Evolutionary conservation across 2,329 filamentous ascomycete species (phyloP).

Genomic region (Chaetomium sp.): DNA sequence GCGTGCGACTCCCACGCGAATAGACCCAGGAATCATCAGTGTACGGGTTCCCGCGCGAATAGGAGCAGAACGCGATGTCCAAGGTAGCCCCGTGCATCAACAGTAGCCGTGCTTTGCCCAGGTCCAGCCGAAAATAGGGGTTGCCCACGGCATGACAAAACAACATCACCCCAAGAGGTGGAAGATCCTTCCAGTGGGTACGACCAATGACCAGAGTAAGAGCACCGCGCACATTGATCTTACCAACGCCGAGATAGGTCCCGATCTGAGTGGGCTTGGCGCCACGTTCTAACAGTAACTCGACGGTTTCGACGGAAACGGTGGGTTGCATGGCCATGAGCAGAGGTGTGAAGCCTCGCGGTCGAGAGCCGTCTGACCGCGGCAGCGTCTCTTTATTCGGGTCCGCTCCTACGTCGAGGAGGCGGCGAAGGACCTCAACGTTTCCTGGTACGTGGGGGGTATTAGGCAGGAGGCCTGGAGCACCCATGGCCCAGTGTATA

Average conservation of each 20-base stretch:
- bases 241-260: background rate
- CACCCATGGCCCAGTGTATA: slow-evolving; percentile 8
- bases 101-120: slow-evolving; percentile 10
- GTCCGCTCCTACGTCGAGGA: slow-evolving; percentile 15
- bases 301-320: slow-evolving; percentile 14
- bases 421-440: slow-evolving; percentile 1
- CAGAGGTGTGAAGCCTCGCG: slow-evolving; percentile 5
- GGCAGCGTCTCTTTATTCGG: slow-evolving; percentile 6
- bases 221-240: background rate
- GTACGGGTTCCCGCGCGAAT: background rate
- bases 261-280: background rate
- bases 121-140: background rate
- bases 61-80: background rate
- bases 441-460: background rate
- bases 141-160: background rate
- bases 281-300: slow-evolving; percentile 11
- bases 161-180: background rate
- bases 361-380: too few species aligned
- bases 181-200: background rate
- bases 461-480: background rate
- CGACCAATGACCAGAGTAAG: background rate
- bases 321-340: slow-evolving; percentile 10
- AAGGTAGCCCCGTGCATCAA: slow-evolving; percentile 3
- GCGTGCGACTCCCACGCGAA: background rate
- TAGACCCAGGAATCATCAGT: background rate